Conservation (phyloP, 2,329 filamentous ascomycete species). For the Beauveria australis region DNA sequence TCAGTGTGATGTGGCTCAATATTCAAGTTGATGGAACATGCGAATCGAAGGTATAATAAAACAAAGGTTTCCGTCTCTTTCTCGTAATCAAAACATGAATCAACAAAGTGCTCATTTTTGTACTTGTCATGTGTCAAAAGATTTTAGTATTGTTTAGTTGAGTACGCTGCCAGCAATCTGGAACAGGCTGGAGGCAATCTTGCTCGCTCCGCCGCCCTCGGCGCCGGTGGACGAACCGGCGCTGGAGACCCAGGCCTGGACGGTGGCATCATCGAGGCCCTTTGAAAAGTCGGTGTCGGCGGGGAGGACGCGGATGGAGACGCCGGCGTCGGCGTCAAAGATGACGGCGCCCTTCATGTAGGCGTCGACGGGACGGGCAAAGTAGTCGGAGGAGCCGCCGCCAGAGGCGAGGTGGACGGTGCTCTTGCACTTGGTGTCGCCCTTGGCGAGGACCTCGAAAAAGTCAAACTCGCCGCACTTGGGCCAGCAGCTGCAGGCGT, state of each 20-base stretch:
- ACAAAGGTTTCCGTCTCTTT: neutral
- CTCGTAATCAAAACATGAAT: neutral
- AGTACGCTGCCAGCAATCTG: slow-evolving; percentile 13
- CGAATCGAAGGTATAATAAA: slow-evolving; percentile 5
- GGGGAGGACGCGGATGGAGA: slow-evolving; percentile 48
- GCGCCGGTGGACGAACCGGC: neutral
- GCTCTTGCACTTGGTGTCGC: slow-evolving; percentile 59
- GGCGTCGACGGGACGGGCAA: slow-evolving; percentile 52
- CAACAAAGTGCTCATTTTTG: neutral
- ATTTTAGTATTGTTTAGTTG: neutral
- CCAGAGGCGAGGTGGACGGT: slow-evolving; percentile 58
- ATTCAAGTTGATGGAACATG: neutral
- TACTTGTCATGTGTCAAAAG: neutral
- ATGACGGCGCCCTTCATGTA: slow-evolving; percentile 58
- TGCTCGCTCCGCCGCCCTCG: neutral
- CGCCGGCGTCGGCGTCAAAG: slow-evolving; percentile 43
- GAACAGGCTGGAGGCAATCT: slow-evolving; percentile 19
- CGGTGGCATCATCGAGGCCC: slow-evolving; percentile 29
- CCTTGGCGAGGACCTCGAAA: slow-evolving; percentile 60
- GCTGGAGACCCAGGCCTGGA: slow-evolving; percentile 26
- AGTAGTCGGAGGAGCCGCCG: slow-evolving; percentile 63
- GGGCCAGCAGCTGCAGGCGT: slow-evolving; percentile 65
- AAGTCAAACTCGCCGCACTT: slow-evolving; percentile 70
- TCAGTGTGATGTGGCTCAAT: neutral
- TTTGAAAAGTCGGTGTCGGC: slow-evolving; percentile 32